phyloP scores from a whole-genome alignment of 1,284 basidiomycete genomes.

The Cryptococcus sp. region DNA sequence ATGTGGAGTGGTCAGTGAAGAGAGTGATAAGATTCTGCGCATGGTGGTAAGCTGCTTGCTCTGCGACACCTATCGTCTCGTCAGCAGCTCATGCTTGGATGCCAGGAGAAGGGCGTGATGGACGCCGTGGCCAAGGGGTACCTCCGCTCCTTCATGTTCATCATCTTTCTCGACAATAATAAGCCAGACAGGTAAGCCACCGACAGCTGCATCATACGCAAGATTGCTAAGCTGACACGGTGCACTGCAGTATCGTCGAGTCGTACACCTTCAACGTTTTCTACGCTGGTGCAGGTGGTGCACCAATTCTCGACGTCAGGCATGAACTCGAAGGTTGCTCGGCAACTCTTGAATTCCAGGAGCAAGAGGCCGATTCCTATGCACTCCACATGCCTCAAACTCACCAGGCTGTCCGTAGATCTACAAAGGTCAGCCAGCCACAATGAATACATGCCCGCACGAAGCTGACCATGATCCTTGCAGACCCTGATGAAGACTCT shows the following conservation, averaged over 20 bases:
- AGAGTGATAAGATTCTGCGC: not conserved
- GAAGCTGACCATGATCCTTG: not conserved
- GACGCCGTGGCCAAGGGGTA: constrained; percentile 20
- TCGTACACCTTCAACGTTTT: constrained; percentile 31
- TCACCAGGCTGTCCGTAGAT: constrained; percentile 7
- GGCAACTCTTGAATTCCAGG: not conserved
- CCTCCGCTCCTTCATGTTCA: constrained; percentile 20
- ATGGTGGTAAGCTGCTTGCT: not conserved
- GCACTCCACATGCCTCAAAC: constrained; percentile 1
- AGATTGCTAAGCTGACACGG: not conserved
- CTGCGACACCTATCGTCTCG: not conserved
- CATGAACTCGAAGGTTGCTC: not conserved
- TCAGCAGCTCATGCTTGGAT: not conserved
- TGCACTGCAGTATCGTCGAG: constrained; percentile 23
- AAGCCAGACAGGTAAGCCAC: constrained; percentile 17
- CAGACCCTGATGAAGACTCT: constrained; percentile 6
- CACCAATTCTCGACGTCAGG: not conserved
- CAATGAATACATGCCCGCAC: not conserved
- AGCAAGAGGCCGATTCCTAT: not conserved
- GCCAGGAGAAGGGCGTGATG: constrained; percentile 12
- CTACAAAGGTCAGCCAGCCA: constrained; percentile 5
- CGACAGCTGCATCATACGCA: not conserved
- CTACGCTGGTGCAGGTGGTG: constrained; percentile 12
- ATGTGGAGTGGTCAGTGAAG: not conserved
- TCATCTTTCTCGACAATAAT: constrained; percentile 22